Percentiles rank a stretch among this genome's conserved stretches.
phyloP scores from a whole-genome alignment of 1,284 basidiomycete genomes.

The Taiwanofungus camphoratus region DNA sequence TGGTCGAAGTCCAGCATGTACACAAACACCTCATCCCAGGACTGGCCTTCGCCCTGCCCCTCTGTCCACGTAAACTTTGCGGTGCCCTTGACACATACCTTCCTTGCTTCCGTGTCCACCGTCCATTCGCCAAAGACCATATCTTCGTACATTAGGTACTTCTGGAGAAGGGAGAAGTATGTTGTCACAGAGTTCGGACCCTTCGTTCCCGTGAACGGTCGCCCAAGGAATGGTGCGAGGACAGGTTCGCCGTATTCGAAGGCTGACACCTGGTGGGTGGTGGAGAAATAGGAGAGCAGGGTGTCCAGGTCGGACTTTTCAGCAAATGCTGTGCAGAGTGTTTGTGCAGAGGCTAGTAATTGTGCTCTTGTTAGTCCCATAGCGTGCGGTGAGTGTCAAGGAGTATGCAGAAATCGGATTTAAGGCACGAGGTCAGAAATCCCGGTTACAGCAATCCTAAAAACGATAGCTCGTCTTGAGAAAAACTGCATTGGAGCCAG shows the following conservation, averaged over 20 bases:
- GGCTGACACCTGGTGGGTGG: slow-evolving; percentile 36
- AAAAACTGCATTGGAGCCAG: no score
- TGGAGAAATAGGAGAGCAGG: slow-evolving; percentile 49
- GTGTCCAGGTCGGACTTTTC: slow-evolving; percentile 34
- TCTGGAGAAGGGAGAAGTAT: slow-evolving; percentile 47
- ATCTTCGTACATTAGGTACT: slow-evolving; percentile 36
- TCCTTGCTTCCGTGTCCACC: slow-evolving; percentile 37
- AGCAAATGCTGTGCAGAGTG: slow-evolving; percentile 51
- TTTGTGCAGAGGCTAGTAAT: slow-evolving; percentile 40
- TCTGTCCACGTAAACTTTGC: slow-evolving; percentile 52
- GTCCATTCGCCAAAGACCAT: slow-evolving; percentile 39
- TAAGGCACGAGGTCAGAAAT: no score
- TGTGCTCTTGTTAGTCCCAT: slow-evolving; percentile 20
- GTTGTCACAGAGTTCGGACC: slow-evolving; percentile 30
- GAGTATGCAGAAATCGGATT: no score
- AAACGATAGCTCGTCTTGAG: no score
- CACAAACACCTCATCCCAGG: slow-evolving; percentile 59
- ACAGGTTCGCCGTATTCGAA: slow-evolving; percentile 51
- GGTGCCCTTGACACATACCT: slow-evolving; percentile 48
- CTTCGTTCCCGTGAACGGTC: slow-evolving; percentile 37
- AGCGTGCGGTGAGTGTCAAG: neutral
- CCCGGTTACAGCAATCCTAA: no score
- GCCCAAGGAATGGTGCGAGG: slow-evolving; percentile 57
- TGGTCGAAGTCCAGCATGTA: slow-evolving; percentile 60
- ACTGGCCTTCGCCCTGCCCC: slow-evolving; percentile 35